These are phyloP conservation scores for Blastobotrys arbuscula DNA, from an alignment of 1,139 yeast species.

Conservation along the genomic window DNA sequence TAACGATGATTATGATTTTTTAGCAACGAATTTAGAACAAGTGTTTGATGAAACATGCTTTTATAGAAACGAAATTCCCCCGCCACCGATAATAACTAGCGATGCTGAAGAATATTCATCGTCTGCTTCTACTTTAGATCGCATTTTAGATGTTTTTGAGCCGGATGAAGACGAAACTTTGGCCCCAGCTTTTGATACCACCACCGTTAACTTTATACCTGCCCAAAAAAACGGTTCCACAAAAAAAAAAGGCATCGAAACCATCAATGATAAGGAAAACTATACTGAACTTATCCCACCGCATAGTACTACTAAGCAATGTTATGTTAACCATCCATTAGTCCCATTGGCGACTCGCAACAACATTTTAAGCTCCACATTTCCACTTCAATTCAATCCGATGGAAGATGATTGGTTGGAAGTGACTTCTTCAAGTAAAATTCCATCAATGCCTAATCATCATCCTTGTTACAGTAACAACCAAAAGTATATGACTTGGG, in stretches of 20 bases:
- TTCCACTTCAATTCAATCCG: constrained; percentile 23
- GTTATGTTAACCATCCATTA: constrained; percentile 21
- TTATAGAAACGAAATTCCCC: constrained; percentile 17
- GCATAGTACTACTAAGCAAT: constrained; percentile 2
- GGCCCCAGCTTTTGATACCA: neutral
- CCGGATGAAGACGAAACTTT: constrained; percentile 6
- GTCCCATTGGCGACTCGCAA: constrained; percentile 26
- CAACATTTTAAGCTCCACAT: constrained; percentile 20
- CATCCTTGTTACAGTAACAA: constrained; percentile 6
- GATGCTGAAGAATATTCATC: constrained; percentile 12
- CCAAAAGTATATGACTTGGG: constrained; percentile 20
- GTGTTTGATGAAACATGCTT: constrained; percentile 22
- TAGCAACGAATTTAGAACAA: constrained; percentile 16
- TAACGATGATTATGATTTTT: constrained; percentile 13
- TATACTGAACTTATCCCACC: constrained; percentile 10
- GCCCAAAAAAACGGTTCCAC: too few species aligned
- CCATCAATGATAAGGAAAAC: neutral
- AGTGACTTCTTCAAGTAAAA: constrained; percentile 4
- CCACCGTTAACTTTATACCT: neutral
- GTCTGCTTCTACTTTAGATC: constrained; percentile 29
- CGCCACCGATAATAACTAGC: constrained; percentile 1
- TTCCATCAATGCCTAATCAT: constrained; percentile 6
- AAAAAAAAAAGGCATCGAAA: neutral
- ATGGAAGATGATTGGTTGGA: constrained; percentile 31
- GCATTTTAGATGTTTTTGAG: constrained; percentile 24